A percentile compares a stretch with the other conserved stretches of the same genome.
phyloP scores from a whole-genome alignment of 164 flowering plant species.

The Chloranthus sessilifolius region DNA sequence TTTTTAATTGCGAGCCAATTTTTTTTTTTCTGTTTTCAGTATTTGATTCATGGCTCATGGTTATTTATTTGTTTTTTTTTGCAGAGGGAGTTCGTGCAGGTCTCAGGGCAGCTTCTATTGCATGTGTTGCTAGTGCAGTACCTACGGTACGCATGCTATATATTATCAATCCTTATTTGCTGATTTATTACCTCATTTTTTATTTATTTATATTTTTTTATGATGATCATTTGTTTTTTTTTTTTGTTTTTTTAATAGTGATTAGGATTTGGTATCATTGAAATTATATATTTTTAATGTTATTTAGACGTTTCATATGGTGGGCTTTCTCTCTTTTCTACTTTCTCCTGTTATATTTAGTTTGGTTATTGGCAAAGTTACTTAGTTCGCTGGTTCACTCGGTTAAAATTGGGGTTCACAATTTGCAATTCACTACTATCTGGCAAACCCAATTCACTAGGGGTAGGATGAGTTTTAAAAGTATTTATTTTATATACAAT shows the following conservation, averaged over 20 bases:
- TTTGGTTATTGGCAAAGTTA: no score
- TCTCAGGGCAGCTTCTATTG: conserved; percentile 64
- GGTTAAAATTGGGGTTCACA: no score
- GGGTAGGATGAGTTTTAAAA: no score
- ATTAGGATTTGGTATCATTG: not conserved
- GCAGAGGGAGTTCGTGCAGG: conserved; percentile 87
- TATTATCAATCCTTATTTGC: not conserved
- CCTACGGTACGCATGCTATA: conserved; percentile 51
- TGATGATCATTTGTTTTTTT: not conserved
- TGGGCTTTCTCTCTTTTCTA: not conserved
- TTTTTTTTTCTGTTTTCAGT: not conserved
- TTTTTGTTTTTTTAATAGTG: not conserved
- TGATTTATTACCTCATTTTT: not conserved
- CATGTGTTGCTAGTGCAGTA: conserved; percentile 58
- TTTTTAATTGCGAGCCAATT: no score
- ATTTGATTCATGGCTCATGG: not conserved
- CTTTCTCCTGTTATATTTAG: not conserved
- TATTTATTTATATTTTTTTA: not conserved
- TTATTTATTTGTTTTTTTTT: conserved; percentile 3
- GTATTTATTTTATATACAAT: no score
- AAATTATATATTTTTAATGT: not conserved
- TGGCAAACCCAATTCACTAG: no score
- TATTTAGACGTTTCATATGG: not conserved
- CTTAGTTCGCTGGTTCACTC: no score
- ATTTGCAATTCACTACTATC: no score